phyloP scores from a whole-genome alignment of 805 yeast species.

The Pichia rugopelliculosa region DNA sequence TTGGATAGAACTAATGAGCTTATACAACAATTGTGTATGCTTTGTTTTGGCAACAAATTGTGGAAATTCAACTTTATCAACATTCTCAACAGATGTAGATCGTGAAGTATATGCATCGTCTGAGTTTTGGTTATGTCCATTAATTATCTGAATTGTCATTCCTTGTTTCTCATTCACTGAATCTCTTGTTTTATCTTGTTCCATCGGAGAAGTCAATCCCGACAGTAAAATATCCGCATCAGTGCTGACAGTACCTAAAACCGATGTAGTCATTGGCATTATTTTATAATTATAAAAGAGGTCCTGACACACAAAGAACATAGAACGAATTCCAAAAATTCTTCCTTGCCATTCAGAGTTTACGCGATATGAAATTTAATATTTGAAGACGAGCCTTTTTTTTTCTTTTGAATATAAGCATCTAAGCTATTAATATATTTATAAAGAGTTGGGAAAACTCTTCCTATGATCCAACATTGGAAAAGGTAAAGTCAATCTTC shows the following conservation, averaged over 20 bases:
- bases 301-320: no score
- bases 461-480: no score
- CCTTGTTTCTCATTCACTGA: background rate
- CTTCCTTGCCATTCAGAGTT: no score
- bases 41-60: constrained; percentile 24
- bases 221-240: background rate
- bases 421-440: no score
- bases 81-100: background rate
- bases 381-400: no score
- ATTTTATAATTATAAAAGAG: background rate
- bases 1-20: constrained; percentile 21
- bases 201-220: background rate
- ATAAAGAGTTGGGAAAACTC: no score
- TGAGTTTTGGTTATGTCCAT: no score
- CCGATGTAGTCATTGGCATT: background rate
- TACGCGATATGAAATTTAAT: no score
- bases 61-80: background rate
- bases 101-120: background rate
- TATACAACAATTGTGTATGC: constrained; percentile 21
- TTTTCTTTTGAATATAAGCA: no score
- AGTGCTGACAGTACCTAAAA: background rate
- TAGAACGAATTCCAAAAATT: no score
- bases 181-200: background rate
- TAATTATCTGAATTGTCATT: background rate
- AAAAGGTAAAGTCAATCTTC: no score